Base-by-base conservation (phyloP, 495 filamentous ascomycete species). In the Aspergillus diversus region DNA sequence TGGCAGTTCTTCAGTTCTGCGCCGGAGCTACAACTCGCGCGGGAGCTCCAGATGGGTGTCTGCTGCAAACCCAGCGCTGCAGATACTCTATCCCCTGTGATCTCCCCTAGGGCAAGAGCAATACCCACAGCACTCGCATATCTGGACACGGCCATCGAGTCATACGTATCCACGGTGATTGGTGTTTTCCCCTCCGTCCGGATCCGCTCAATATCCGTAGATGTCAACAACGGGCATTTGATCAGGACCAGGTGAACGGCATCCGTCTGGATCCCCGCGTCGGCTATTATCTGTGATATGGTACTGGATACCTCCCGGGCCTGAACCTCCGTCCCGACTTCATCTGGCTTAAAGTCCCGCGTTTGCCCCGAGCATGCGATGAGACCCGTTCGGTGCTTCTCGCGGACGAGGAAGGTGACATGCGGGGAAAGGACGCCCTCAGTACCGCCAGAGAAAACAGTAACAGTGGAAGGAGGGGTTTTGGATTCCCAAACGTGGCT, bases 341-440 rank as follows among this genome's bases (percentile, higher is more conserved):
- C 55, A n/a, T 34, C 1, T n/a, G 55, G 16, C 31, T 11, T 27
- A 31, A 58, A 58, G 11, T 58, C 55, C 13, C 55, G 13, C 5
- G 55, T 58, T 3, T 58, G 55, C 11, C 39, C 55, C 7, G 39
- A 58, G 31, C 39, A 58, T 13, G 55, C 55, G 2, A 58, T 42
- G 12, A 58, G 55, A 8, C 55, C 55, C 1, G 55, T 48, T 31
- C 15, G n/a, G 2, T 46, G 31, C 16, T 58, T 47, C 27, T 39
- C 16, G 6, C 55, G 55, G 21, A 58, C 39, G 39, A 58, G 42
- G 5, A 58, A 47, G 7, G 55, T 47, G 16, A 58, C 55, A 58
- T 58, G 55, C 16, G 55, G 55, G 12, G n/a, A 46, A 21, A 58
- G 55, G 39, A 58, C 55, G 13, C 55, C 55, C n/a, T 58, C 55